Evolutionary conservation across 805 yeast species (phyloP).

Genomic region (Blastobotrys peoriensis): DNA sequence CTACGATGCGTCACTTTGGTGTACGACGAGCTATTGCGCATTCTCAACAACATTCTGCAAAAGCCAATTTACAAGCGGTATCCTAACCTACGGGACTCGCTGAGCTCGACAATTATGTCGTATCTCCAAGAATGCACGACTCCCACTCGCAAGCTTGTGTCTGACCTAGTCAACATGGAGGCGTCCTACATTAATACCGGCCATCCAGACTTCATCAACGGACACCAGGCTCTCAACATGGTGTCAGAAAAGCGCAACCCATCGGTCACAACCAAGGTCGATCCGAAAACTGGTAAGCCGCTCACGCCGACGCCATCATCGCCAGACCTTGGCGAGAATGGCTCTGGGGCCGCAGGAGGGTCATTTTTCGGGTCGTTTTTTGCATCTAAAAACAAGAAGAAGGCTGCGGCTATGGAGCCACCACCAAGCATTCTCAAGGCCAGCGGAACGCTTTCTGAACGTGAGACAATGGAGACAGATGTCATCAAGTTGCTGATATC

Average conservation of each 20-base stretch:
- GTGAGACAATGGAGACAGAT: slow-evolving; percentile 95
- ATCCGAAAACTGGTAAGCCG: slow-evolving; percentile 87
- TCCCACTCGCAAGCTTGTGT: slow-evolving; percentile 83
- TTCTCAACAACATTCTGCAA: slow-evolving; percentile 73
- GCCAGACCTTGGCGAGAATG: slow-evolving; percentile 40
- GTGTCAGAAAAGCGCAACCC: slow-evolving; percentile 85
- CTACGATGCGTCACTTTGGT: slow-evolving; percentile 81
- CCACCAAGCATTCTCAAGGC: slow-evolving; percentile 95
- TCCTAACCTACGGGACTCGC: slow-evolving; percentile 83
- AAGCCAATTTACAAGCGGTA: slow-evolving; percentile 82
- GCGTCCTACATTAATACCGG: slow-evolving; percentile 96
- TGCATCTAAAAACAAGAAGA: slow-evolving; percentile 85
- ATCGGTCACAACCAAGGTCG: slow-evolving; percentile 64
- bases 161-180: slow-evolving; percentile 78
- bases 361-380: slow-evolving; percentile 90
- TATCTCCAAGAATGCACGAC: slow-evolving; percentile 70
- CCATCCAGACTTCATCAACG: slow-evolving; percentile 92
- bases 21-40: slow-evolving; percentile 91
- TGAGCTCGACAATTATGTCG: slow-evolving; percentile 71
- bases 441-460: slow-evolving; percentile 84
- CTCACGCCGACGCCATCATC: slow-evolving; percentile 35
- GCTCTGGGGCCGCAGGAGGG: slow-evolving; percentile 42
- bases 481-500: slow-evolving; percentile 88
- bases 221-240: slow-evolving; percentile 89
- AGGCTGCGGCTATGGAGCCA: slow-evolving; percentile 92